These are phyloP conservation scores for Fusarium avenaceum DNA, from an alignment of 2,329 filamentous ascomycete species.

Conservation along the genomic window DNA sequence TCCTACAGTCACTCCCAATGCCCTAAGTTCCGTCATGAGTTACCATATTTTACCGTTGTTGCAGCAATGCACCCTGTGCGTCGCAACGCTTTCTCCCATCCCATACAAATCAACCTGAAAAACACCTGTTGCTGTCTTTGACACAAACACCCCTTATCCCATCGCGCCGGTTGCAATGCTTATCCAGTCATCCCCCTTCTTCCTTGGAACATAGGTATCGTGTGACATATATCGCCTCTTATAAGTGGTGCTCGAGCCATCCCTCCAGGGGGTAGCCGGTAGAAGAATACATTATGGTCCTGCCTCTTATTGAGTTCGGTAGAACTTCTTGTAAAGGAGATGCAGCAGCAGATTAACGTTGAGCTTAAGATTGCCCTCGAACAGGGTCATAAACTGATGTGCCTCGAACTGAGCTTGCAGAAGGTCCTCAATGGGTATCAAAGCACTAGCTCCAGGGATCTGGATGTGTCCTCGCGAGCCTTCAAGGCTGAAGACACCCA, in stretches of 20 bases:
- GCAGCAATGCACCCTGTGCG: conserved; percentile 37
- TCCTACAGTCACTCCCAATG: conserved; percentile 38
- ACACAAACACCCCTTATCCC: conserved; percentile 37
- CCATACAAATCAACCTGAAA: conserved; percentile 46
- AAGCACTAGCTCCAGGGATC: conserved; percentile 91
- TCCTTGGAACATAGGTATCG: conserved; percentile 34
- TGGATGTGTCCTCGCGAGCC: conserved; percentile 93
- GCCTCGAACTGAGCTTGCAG: conserved; percentile 98
- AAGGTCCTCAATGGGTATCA: conserved; percentile 91
- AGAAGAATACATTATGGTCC: conserved; percentile 19
- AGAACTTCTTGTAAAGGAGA: conserved; percentile 99
- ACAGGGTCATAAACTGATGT: conserved; percentile 94
- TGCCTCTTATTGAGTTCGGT: conserved; percentile 72
- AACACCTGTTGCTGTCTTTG: conserved; percentile 40
- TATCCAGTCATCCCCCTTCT: conserved; percentile 35
- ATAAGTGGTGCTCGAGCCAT: conserved; percentile 21
- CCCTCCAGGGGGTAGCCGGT: conserved; percentile 35
- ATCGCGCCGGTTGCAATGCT: conserved; percentile 49
- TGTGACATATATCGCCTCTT: conserved; percentile 28
- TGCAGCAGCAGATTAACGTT: conserved; percentile 98
- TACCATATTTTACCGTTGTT: conserved; percentile 43
- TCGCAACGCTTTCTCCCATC: conserved; percentile 33
- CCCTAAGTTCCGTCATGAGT: conserved; percentile 41
- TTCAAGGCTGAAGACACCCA: conserved; percentile 93
- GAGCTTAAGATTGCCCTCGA: conserved; percentile 85